phyloP scores from a whole-genome alignment of 257 asterid species.

The Solanum sitiens region DNA sequence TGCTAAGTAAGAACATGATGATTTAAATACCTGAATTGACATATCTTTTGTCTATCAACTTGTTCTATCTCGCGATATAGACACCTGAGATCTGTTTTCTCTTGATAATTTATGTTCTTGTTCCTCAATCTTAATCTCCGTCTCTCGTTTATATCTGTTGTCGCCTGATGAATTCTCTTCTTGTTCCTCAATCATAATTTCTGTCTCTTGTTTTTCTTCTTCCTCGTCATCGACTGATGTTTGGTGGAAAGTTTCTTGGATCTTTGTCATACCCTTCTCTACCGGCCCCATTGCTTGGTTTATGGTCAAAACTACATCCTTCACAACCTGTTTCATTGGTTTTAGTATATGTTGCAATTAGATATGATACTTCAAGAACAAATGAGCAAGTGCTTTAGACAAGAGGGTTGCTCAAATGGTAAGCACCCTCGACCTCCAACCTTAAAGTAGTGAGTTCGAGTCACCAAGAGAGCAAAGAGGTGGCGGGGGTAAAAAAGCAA shows the following conservation, averaged over 20 bases:
- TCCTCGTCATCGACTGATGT: constrained; percentile 26
- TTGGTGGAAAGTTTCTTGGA: constrained; percentile 78
- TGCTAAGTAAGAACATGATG: neutral
- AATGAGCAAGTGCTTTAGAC: constrained; percentile 21
- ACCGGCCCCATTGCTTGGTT: constrained; percentile 94
- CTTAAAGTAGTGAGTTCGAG: neutral
- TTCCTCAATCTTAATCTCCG: constrained; percentile 39
- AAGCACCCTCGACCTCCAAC: neutral
- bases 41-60: neutral
- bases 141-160: constrained; percentile 13
- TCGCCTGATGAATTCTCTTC: constrained; percentile 13
- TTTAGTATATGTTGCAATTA: neutral
- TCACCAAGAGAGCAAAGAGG: neutral
- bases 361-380: neutral
- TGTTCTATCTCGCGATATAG: neutral
- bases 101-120: constrained; percentile 16
- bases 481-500: neutral
- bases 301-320: constrained; percentile 86
- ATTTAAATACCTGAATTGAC: neutral
- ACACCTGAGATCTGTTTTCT: constrained; percentile 15
- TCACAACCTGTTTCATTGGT: constrained; percentile 44
- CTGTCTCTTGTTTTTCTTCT: constrained; percentile 29
- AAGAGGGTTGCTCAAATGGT: neutral
- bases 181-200: constrained; percentile 40
- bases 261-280: constrained; percentile 83